phyloP scores from a whole-genome alignment of 139 green algal genomes.

The Tetradesmus lagerheimii region DNA sequence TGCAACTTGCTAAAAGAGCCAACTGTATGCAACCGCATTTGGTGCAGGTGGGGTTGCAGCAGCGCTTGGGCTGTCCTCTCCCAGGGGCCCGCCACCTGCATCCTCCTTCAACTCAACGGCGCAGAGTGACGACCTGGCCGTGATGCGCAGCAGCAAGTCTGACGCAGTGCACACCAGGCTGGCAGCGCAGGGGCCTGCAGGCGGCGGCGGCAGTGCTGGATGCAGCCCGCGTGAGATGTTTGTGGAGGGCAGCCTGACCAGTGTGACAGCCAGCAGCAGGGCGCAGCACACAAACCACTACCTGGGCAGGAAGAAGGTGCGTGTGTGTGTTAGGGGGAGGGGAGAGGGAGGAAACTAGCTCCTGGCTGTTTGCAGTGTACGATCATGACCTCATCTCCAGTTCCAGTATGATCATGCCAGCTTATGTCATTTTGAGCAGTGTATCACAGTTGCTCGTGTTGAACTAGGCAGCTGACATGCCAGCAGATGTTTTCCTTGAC shows the following conservation, averaged over 20 bases:
- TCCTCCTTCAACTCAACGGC: background rate
- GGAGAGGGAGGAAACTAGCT: too few relatives aligned
- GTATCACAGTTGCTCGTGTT: too few relatives aligned
- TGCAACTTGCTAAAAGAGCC: too few relatives aligned
- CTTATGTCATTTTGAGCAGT: too few relatives aligned
- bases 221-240: background rate
- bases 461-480: too few relatives aligned
- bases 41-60: background rate
- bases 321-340: too few relatives aligned
- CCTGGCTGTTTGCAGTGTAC: too few relatives aligned
- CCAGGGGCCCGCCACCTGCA: background rate
- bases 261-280: conserved; percentile 7
- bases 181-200: background rate
- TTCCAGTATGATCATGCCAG: too few relatives aligned
- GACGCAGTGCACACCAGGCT: background rate
- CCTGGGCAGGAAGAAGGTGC: conserved; percentile 13
- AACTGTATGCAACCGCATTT: background rate
- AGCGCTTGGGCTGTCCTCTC: background rate
- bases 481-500: too few relatives aligned
- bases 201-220: background rate
- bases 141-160: conserved; percentile 3
- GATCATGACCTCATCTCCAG: too few relatives aligned
- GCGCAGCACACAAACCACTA: background rate
- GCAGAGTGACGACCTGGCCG: background rate
- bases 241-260: conserved; percentile 35